These are phyloP conservation scores for Monosporascus sp. DNA, from an alignment of 2,329 filamentous ascomycete species.

Conservation along the genomic window DNA sequence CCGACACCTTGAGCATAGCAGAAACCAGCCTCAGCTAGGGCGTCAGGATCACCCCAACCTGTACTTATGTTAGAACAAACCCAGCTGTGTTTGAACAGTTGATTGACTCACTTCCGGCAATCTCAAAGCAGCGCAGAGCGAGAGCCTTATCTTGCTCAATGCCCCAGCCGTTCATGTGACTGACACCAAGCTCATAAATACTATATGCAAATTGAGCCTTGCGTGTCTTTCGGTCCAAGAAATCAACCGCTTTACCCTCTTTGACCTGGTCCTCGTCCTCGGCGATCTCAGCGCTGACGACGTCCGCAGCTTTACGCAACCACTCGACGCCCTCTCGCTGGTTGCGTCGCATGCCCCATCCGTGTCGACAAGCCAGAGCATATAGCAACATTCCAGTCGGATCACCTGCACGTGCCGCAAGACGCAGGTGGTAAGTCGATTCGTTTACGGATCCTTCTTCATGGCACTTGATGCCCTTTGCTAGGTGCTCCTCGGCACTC, in stretches of 20 bases:
- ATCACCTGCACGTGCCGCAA: conserved; percentile 79
- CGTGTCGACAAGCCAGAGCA: conserved; percentile 88
- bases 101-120: conserved; percentile 67
- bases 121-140: conserved; percentile 90
- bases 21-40: conserved; percentile 88
- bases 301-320: conserved; percentile 86
- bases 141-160: conserved; percentile 87
- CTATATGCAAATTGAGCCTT: conserved; percentile 92
- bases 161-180: conserved; percentile 97
- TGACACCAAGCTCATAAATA: conserved; percentile 93
- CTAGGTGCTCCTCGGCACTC: conserved; percentile 80
- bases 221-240: conserved; percentile 70
- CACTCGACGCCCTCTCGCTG: conserved; percentile 85
- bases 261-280: conserved; percentile 68
- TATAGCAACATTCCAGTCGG: conserved; percentile 96
- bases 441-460: conserved; percentile 83
- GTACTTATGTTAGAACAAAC: conserved; percentile 13
- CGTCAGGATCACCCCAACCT: conserved; percentile 93
- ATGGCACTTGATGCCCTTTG: conserved; percentile 85
- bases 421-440: conserved; percentile 90
- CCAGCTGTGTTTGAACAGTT: conserved; percentile 7
- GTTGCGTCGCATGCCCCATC: conserved; percentile 95
- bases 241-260: conserved; percentile 58
- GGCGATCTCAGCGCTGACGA: conserved; percentile 73
- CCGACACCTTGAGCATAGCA: conserved; percentile 93